These are phyloP conservation scores for Hirsutella minnesotensis DNA, from an alignment of 2,329 filamentous ascomycete species.

Conservation along the genomic window DNA sequence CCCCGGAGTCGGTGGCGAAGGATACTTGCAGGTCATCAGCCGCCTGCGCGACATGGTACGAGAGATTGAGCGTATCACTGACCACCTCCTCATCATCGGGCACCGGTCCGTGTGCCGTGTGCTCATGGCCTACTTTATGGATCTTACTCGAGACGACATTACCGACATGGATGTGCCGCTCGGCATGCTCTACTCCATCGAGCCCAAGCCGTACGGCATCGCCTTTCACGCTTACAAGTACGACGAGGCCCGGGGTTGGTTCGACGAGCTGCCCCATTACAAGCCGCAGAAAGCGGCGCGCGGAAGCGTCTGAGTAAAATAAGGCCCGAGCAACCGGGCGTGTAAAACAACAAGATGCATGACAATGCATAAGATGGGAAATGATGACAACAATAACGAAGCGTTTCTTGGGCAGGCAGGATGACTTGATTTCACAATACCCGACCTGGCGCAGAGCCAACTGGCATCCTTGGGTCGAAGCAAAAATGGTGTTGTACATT, in stretches of 20 bases:
- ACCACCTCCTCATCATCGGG: slow-evolving; percentile 84
- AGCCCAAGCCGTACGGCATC: slow-evolving; percentile 95
- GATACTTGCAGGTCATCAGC: slow-evolving; percentile 94
- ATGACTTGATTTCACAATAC: neutral
- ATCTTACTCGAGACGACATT: slow-evolving; percentile 79
- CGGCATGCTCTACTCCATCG: slow-evolving; percentile 86
- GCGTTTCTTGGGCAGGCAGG: neutral
- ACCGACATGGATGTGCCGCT: slow-evolving; percentile 89
- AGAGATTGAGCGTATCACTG: slow-evolving; percentile 92
- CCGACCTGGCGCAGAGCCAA: neutral
- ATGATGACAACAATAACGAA: neutral
- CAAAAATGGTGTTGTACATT: neutral
- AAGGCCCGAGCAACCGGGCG: neutral
- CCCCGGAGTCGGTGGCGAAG: slow-evolving; percentile 88
- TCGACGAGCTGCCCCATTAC: slow-evolving; percentile 78
- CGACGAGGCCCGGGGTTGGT: slow-evolving; percentile 65
- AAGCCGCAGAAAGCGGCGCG: slow-evolving; percentile 46
- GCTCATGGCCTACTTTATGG: slow-evolving; percentile 92
- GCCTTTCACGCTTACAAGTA: slow-evolving; percentile 95
- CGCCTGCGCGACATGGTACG: slow-evolving; percentile 90
- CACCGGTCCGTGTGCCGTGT: slow-evolving; percentile 89
- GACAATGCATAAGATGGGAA: neutral
- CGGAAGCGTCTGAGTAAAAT: slow-evolving; percentile 12
- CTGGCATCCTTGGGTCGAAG: neutral
- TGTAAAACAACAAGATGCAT: neutral